Conservation (phyloP, 192 early-diverging fungal genomes). For the Backusella sp. region DNA sequence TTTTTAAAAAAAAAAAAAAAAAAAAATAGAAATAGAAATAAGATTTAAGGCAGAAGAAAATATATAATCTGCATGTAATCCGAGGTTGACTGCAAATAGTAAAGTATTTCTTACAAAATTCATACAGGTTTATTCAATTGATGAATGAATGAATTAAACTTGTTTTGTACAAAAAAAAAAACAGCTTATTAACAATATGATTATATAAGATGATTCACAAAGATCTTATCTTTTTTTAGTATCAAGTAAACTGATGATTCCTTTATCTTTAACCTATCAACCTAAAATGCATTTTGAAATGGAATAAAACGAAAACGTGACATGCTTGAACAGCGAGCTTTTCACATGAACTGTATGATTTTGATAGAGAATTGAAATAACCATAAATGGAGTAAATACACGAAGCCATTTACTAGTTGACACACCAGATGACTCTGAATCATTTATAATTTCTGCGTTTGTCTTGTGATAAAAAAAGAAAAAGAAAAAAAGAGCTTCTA, state of each 20-base stretch:
- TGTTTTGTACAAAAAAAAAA: neutral
- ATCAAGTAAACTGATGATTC: neutral
- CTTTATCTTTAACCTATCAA: neutral
- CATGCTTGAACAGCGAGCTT: neutral
- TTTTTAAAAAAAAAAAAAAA: too few relatives aligned
- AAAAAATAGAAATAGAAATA: too few relatives aligned
- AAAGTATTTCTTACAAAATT: neutral
- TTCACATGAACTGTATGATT: neutral
- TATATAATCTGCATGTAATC: too few relatives aligned
- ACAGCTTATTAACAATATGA: neutral
- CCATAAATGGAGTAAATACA: neutral
- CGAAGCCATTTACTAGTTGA: neutral
- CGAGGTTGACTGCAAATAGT: too few relatives aligned
- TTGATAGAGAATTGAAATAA: neutral
- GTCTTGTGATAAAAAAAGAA: neutral
- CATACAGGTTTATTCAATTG: neutral
- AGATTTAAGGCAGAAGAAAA: too few relatives aligned
- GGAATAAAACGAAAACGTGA: neutral
- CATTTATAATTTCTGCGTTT: neutral
- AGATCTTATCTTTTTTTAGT: neutral
- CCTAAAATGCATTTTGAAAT: neutral
- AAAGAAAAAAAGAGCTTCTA: neutral
- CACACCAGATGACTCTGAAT: neutral
- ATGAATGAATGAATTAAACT: too few relatives aligned
- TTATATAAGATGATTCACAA: neutral